Conservation (phyloP, 495 filamentous ascomycete genomes). For the Aspergillus conjunctus region DNA sequence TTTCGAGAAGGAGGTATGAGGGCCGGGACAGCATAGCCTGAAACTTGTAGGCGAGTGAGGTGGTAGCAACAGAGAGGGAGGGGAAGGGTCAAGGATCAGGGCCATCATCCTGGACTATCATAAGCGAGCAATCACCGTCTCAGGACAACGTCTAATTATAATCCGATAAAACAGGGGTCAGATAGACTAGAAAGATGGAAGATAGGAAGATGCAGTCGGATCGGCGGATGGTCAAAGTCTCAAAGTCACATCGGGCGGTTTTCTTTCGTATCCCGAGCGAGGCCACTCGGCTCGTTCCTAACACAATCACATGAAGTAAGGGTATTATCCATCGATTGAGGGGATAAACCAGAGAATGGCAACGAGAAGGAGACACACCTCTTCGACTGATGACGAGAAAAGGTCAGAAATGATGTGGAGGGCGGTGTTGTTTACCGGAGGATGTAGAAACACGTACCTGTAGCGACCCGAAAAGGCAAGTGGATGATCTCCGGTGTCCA, state of each 20-base stretch:
- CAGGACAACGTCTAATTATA: too few species aligned
- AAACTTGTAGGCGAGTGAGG: too few species aligned
- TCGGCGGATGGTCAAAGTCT: conserved; percentile 1
- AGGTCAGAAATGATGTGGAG: neutral
- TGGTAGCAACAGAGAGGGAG: too few species aligned
- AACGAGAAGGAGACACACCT: neutral
- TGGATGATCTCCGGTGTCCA: neutral
- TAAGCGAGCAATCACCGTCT: too few species aligned
- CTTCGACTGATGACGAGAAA: neutral
- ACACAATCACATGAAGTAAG: neutral
- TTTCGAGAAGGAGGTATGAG: neutral
- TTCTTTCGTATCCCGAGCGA: neutral
- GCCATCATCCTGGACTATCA: too few species aligned
- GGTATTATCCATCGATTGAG: neutral
- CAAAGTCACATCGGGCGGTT: conserved; percentile 14
- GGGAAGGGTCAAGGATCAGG: too few species aligned
- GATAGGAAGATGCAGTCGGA: conserved; percentile 2
- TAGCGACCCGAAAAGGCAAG: too few species aligned
- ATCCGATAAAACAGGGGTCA: too few species aligned
- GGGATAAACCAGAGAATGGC: neutral
- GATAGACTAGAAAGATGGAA: neutral
- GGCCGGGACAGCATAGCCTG: neutral
- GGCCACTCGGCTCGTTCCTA: neutral
- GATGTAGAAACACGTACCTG: too few species aligned
- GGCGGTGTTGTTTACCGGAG: neutral